These are phyloP conservation scores for Panicum miliaceum DNA, from an alignment of 176 grass and related monocot genomes.

Conservation along the genomic window DNA sequence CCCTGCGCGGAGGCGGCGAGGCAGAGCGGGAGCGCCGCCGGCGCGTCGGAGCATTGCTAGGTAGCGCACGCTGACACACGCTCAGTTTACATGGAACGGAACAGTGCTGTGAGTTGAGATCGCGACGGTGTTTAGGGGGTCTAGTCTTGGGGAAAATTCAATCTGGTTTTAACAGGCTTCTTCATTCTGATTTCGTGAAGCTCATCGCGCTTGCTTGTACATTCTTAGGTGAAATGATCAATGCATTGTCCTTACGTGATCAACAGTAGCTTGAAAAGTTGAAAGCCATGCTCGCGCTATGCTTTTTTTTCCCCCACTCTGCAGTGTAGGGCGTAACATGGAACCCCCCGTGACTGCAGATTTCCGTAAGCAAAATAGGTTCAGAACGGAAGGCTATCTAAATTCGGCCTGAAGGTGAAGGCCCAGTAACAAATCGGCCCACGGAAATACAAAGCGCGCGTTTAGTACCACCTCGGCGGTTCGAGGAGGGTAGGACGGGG, in stretches of 20 bases:
- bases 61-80: background rate
- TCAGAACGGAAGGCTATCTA: background rate
- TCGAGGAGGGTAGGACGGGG: background rate
- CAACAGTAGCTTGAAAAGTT: background rate
- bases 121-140: constrained; percentile 14
- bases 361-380: no score
- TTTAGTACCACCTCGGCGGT: background rate
- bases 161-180: background rate
- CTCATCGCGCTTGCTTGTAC: background rate
- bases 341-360: background rate
- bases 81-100: background rate
- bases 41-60: constrained; percentile 24
- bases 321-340: background rate
- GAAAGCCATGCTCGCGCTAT: background rate
- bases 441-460: background rate
- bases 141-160: background rate
- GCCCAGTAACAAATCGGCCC: background rate
- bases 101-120: background rate
- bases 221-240: background rate
- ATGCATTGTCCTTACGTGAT: background rate
- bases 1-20: constrained; percentile 1
- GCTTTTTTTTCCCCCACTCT: no score
- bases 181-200: background rate
- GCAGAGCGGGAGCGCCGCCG: constrained; percentile 5
- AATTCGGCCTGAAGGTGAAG: background rate